Base-by-base conservation (phyloP, 352 stramenopile species). In the Pythium aristosporum region DNA sequence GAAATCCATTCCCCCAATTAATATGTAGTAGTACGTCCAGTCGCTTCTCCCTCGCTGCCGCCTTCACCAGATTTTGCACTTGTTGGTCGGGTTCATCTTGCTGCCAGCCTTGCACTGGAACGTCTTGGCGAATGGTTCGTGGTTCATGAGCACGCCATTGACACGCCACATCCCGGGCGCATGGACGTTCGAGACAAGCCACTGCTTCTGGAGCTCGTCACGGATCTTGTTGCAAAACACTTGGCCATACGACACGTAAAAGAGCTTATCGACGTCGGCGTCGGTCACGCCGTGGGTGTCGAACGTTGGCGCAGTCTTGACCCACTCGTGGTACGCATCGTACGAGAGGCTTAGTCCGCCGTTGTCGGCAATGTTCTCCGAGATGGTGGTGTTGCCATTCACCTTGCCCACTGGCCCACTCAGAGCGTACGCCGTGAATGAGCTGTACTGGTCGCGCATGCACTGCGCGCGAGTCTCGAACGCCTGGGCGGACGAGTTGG, bases 321-420 rank as follows among this genome's bases (percentile, higher is more conserved):
- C 61, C 53, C 68, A 73, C 58, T 68, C 71, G 43, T 80, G 69
- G 81, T 77, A 92, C n/a, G 85, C 81, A 21, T 88, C 72, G 60
- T 73, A 91, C 49, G 82, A 69, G 20, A 94, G 63, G 18, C 67
- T 65, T 12, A 92, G 50, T 1, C 85, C 85, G 20, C 85, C 85
- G 37, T 89, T 87, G 63, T 94, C 85, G 53, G 85, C 85, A 58
- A 94, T 91, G 62, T 91, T 92, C 61, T 94, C 85, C 3, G 72
- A 71, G 42, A 94, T 72, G 10, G 83, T 94, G 34, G 74, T 62
- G 37, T 75, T 68, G 9, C 85, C 85, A 52, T 94, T 72, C 10
- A 92, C 79, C 15, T 73, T 68, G 12, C 65, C 69, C 0, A 91
- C 58, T 10, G 77, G 44, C 36, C 71, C 75, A 37, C 76, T 67